A percentile compares a stretch with the other conserved stretches of the same genome.
phyloP scores from a whole-genome alignment of 768 basidiomycete species.

The Boletus subparvulus region DNA sequence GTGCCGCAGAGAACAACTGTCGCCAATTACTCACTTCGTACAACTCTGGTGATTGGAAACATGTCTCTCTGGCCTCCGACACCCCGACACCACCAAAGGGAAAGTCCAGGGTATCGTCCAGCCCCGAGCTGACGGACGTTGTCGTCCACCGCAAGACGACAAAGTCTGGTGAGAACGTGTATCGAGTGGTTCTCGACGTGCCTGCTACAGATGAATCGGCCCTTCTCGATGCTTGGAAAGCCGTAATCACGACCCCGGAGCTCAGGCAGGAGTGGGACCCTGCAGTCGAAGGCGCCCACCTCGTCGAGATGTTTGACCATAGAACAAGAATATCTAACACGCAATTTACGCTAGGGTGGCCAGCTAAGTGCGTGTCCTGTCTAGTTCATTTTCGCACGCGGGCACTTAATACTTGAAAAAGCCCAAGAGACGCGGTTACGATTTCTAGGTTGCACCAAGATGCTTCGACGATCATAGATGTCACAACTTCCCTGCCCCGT shows the following conservation, averaged over 20 bases:
- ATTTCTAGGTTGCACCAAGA: slow-evolving; percentile 87
- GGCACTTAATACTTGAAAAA: slow-evolving; percentile 32
- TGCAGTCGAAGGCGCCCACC: slow-evolving; percentile 79
- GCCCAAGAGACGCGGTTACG: slow-evolving; percentile 91
- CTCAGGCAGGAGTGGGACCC: slow-evolving; percentile 91
- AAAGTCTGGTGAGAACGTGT: slow-evolving; percentile 74
- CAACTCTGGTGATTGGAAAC: slow-evolving; percentile 76
- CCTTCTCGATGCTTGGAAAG: slow-evolving; percentile 76
- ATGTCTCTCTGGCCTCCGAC: slow-evolving; percentile 52
- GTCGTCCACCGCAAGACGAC: slow-evolving; percentile 70
- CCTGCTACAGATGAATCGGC: slow-evolving; percentile 53
- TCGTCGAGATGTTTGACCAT: slow-evolving; percentile 85
- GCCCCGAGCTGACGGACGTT: slow-evolving; percentile 70
- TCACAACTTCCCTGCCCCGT: slow-evolving; percentile 91
- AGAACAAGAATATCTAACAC: slow-evolving; percentile 86
- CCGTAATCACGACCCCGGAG: slow-evolving; percentile 82
- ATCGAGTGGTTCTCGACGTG: slow-evolving; percentile 80
- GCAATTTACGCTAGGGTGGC: slow-evolving; percentile 93
- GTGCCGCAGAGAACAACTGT: slow-evolving; percentile 74
- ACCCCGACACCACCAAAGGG: slow-evolving; percentile 54
- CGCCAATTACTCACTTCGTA: slow-evolving; percentile 73
- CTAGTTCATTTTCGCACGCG: neutral
- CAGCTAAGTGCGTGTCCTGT: slow-evolving; percentile 79
- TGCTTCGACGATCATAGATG: slow-evolving; percentile 78
- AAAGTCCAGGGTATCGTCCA: slow-evolving; percentile 50